These are phyloP conservation scores for Colletotrichum abscissum DNA, from an alignment of 2,329 filamentous ascomycete genomes.

Conservation along the genomic window DNA sequence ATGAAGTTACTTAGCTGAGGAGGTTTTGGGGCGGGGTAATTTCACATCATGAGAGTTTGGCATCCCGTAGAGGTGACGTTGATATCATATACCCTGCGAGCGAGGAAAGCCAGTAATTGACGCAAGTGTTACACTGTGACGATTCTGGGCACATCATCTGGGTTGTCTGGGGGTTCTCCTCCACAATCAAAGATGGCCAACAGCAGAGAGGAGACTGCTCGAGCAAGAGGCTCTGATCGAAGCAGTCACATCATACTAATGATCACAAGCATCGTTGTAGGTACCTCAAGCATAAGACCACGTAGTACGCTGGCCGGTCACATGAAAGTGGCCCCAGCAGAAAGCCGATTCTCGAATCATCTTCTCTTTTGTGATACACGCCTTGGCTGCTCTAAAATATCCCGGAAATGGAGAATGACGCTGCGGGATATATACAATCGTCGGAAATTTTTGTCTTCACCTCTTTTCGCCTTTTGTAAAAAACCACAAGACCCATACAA, in stretches of 20 bases:
- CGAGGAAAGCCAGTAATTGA: too few species aligned
- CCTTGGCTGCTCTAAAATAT: not conserved
- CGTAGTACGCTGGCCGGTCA: not conserved
- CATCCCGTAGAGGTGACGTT: too few species aligned
- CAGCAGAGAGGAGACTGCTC: too few species aligned
- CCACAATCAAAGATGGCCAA: too few species aligned
- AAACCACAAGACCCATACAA: constrained; percentile 1
- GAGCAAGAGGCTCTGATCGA: too few species aligned
- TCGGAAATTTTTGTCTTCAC: constrained; percentile 17
- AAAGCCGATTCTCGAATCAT: not conserved
- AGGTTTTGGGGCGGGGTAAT: too few species aligned
- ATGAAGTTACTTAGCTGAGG: too few species aligned
- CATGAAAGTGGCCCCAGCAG: not conserved
- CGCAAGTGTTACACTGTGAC: too few species aligned
- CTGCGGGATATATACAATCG: constrained; percentile 18
- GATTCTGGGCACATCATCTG: too few species aligned
- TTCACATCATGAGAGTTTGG: too few species aligned
- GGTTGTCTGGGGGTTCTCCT: too few species aligned
- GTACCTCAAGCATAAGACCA: not conserved
- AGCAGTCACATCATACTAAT: not conserved
- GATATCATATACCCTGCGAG: too few species aligned
- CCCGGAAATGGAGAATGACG: not conserved
- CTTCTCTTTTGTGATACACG: not conserved
- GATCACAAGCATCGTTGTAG: not conserved
- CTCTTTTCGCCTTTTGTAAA: constrained; percentile 11